Evolutionary conservation across 495 filamentous ascomycete species (phyloP).

Genomic region (Clohesyomyces aquaticus): DNA sequence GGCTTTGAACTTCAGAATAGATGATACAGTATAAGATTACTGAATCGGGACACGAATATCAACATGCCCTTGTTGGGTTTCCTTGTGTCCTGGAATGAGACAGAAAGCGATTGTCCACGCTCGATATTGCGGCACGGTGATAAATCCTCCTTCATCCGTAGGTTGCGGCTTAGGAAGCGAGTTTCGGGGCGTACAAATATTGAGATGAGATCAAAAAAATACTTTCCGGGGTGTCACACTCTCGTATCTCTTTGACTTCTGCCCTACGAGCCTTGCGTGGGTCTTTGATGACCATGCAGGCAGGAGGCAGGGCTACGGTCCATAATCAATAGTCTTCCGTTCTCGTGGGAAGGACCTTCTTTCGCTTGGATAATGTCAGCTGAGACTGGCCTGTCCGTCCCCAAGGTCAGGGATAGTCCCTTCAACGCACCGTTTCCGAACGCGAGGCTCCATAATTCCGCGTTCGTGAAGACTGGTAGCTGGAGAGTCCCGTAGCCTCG

Average conservation of each 20-base stretch:
- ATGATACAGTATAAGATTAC: neutral
- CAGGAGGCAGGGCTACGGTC: neutral
- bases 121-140: neutral
- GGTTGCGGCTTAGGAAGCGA: no score
- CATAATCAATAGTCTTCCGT: conserved; percentile 3
- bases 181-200: no score
- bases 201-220: neutral
- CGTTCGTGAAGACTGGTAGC: conserved; percentile 14
- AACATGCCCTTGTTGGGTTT: no score
- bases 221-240: no score
- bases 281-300: conserved; percentile 18
- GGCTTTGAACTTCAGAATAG: neutral
- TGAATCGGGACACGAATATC: neutral
- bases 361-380: conserved; percentile 25
- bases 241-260: neutral
- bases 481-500: conserved; percentile 16
- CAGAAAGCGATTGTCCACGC: no score
- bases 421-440: neutral
- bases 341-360: neutral
- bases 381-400: neutral
- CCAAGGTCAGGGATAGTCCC: neutral
- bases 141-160: neutral
- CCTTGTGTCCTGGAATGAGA: neutral
- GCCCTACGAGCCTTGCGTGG: conserved; percentile 1
- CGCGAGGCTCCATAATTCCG: neutral